Evolutionary conservation across 2,329 filamentous ascomycete genomes (phyloP).

Genomic region (Cryphonectria carpinicola): DNA sequence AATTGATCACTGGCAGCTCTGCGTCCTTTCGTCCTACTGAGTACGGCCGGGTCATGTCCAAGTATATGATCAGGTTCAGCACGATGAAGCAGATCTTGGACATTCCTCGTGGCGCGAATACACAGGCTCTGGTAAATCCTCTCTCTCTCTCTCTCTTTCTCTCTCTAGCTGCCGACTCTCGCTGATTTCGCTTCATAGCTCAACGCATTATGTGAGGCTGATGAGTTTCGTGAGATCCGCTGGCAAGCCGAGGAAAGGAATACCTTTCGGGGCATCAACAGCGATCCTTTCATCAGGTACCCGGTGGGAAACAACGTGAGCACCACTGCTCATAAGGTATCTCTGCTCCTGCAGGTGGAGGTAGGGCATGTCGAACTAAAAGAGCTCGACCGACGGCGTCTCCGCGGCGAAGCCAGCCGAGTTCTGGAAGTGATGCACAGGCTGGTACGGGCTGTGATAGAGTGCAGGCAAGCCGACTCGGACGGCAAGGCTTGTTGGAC

Average conservation of each 20-base stretch:
- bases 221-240: constrained; percentile 74
- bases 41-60: constrained; percentile 80
- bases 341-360: constrained; percentile 75
- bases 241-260: constrained; percentile 72
- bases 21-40: constrained; percentile 64
- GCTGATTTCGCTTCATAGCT: constrained; percentile 53
- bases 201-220: constrained; percentile 65
- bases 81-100: constrained; percentile 75
- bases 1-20: constrained; percentile 56
- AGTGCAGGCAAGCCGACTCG: constrained; percentile 62
- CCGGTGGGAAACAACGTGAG: constrained; percentile 71
- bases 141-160: constrained; percentile 21
- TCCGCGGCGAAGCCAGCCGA: constrained; percentile 16
- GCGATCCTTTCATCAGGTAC: constrained; percentile 68
- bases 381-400: constrained; percentile 31
- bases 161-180: constrained; percentile 13
- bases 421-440: constrained; percentile 73
- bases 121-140: constrained; percentile 68
- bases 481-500: constrained; percentile 71
- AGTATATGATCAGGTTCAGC: constrained; percentile 78
- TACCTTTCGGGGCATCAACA: constrained; percentile 74
- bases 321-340: constrained; percentile 73
- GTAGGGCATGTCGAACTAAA: constrained; percentile 61
- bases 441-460: constrained; percentile 74
- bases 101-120: constrained; percentile 62